Evolutionary conservation across 306 rosid genomes (phyloP).

Genomic region (Canavalia gladiata): DNA sequence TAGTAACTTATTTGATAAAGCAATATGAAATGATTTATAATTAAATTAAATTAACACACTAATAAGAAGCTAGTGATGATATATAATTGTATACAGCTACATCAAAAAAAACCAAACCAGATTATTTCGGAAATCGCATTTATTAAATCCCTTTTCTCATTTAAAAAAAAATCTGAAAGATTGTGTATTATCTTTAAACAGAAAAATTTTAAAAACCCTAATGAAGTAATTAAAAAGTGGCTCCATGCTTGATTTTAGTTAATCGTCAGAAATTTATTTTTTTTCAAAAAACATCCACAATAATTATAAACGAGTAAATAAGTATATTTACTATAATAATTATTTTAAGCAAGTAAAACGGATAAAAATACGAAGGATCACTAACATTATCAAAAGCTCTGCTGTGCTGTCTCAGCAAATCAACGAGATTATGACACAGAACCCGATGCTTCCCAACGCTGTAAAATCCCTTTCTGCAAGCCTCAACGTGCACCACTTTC

Average conservation of each 20-base stretch:
- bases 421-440: slow-evolving; percentile 86
- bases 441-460: slow-evolving; percentile 86
- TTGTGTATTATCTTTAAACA: not conserved
- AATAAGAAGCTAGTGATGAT: not conserved
- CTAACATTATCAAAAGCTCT: slow-evolving; percentile 92
- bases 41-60: too few relatives aligned
- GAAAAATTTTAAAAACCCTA: not conserved
- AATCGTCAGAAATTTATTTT: too few relatives aligned
- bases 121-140: too few relatives aligned
- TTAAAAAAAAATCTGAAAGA: not conserved
- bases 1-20: too few relatives aligned
- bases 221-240: not conserved
- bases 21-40: not conserved
- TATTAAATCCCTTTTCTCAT: too few relatives aligned
- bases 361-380: slow-evolving; percentile 9
- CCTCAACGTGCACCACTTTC: slow-evolving; percentile 87
- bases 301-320: too few relatives aligned
- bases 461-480: slow-evolving; percentile 88
- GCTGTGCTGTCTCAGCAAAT: slow-evolving; percentile 90
- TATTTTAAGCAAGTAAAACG: not conserved
- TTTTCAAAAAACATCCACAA: too few relatives aligned
- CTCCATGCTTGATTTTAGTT: too few relatives aligned
- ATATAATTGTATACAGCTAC: not conserved
- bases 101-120: not conserved
- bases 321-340: too few relatives aligned